Conservation (phyloP, 2,329 filamentous ascomycete species). For the Aspergillus versicolor region DNA sequence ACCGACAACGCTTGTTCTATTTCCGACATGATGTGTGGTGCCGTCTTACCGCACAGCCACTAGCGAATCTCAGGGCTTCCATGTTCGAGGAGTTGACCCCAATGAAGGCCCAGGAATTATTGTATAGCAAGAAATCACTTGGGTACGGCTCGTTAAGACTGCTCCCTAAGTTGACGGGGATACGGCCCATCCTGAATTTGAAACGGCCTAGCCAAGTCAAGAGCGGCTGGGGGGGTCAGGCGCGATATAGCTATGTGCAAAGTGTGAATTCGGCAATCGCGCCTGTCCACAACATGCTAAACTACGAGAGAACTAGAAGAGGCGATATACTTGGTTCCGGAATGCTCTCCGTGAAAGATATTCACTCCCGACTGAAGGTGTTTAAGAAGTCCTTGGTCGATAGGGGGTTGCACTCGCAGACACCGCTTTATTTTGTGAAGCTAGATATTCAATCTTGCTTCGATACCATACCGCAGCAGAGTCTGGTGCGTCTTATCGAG, state of each 20-base stretch:
- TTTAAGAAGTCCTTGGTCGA: conserved; percentile 56
- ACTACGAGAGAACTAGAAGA: conserved; percentile 66
- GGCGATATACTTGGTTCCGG: conserved; percentile 70
- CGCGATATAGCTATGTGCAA: conserved; percentile 50
- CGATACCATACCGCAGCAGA: conserved; percentile 86
- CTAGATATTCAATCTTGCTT: conserved; percentile 90
- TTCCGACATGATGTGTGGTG: conserved; percentile 95
- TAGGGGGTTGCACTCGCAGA: conserved; percentile 9
- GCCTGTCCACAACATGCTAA: conserved; percentile 74
- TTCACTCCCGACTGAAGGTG: conserved; percentile 68
- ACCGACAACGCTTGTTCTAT: conserved; percentile 83
- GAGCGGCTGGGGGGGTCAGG: conserved; percentile 51
- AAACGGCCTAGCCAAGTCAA: conserved; percentile 60
- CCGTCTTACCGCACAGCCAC: conserved; percentile 68
- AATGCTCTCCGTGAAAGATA: conserved; percentile 76
- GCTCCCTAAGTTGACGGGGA: conserved; percentile 73
- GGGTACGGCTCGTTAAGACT: conserved; percentile 78
- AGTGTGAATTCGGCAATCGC: conserved; percentile 71
- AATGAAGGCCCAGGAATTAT: conserved; percentile 55
- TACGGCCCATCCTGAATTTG: conserved; percentile 87
- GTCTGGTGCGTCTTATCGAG: conserved; percentile 66
- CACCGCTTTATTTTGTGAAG: conserved; percentile 82
- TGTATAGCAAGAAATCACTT: conserved; percentile 61
- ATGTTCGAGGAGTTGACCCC: conserved; percentile 78
- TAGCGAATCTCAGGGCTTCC: conserved; percentile 63